A percentile compares a stretch with the other conserved stretches of the same genome.
These are phyloP conservation scores for Metschnikowia matae DNA, from an alignment of 805 yeast species.

Conservation along the genomic window DNA sequence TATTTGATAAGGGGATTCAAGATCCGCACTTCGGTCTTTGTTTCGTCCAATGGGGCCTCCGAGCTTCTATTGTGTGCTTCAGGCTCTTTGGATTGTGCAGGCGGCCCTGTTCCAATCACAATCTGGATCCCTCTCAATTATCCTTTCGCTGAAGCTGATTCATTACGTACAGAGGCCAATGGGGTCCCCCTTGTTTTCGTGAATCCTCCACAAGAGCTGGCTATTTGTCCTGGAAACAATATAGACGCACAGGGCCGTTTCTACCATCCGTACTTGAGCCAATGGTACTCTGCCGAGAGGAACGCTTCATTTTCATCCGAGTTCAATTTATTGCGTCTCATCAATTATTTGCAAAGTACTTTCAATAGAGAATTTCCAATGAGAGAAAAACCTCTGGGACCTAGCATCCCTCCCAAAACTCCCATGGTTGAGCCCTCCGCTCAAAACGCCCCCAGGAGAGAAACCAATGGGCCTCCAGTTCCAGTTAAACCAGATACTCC, in stretches of 20 bases:
- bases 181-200: slow-evolving; percentile 65
- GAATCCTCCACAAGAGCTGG: slow-evolving; percentile 46
- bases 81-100: slow-evolving; percentile 46
- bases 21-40: slow-evolving; percentile 60
- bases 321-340: slow-evolving; percentile 29
- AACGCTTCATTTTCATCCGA: slow-evolving; percentile 2
- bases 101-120: slow-evolving; percentile 46
- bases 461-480: slow-evolving; percentile 23
- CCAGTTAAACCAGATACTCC: slow-evolving; percentile 26
- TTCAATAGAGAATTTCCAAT: slow-evolving; percentile 30
- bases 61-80: slow-evolving; percentile 58
- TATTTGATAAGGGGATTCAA: slow-evolving; percentile 46
- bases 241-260: slow-evolving; percentile 70
- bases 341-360: slow-evolving; percentile 29
- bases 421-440: slow-evolving; percentile 29
- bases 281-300: slow-evolving; percentile 41
- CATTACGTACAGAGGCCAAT: slow-evolving; percentile 14
- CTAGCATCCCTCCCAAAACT: slow-evolving; percentile 25
- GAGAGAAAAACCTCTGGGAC: slow-evolving; percentile 30
- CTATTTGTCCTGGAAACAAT: slow-evolving; percentile 54
- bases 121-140: slow-evolving; percentile 76
- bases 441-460: slow-evolving; percentile 11
- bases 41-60: slow-evolving; percentile 53
- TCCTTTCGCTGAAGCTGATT: slow-evolving; percentile 39
- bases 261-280: slow-evolving; percentile 63